phyloP scores from a whole-genome alignment of 73 alveolate species.

The Paramecium caudatum region DNA sequence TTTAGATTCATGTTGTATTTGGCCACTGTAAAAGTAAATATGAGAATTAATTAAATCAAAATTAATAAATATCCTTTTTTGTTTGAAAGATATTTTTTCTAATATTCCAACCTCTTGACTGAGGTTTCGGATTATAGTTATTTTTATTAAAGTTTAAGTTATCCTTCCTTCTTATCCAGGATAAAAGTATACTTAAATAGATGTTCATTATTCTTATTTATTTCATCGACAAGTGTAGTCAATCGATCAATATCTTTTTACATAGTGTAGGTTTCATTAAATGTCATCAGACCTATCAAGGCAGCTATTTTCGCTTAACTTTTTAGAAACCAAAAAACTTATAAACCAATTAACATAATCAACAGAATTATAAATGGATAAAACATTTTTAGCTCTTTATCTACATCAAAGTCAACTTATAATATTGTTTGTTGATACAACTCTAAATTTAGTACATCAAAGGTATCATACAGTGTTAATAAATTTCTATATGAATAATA shows the following conservation, averaged over 20 bases:
- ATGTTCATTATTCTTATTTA: background rate
- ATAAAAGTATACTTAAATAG: constrained; percentile 27
- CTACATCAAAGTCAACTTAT: background rate
- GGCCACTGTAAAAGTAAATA: background rate
- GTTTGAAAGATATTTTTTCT: background rate
- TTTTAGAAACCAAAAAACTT: background rate
- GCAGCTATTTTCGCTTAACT: background rate
- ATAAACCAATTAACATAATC: background rate
- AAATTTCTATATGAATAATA: constrained; percentile 57
- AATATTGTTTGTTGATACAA: background rate
- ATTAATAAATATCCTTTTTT: background rate
- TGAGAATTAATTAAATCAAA: background rate
- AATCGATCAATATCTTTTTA: background rate
- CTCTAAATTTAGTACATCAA: constrained; percentile 24
- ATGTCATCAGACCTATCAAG: background rate
- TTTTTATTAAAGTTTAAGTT: constrained; percentile 28
- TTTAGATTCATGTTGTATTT: background rate
- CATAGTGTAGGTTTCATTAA: constrained; percentile 34
- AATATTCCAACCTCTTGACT: constrained; percentile 17
- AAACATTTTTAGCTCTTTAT: background rate
- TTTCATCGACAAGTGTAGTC: background rate
- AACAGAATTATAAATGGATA: constrained; percentile 20
- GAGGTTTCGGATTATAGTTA: constrained; percentile 12
- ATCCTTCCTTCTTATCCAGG: constrained; percentile 10
- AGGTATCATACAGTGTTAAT: constrained; percentile 47